Evolutionary conservation across 371 early-diverging fungal species (phyloP).

Genomic region (Apophysomyces trapeziformis): DNA sequence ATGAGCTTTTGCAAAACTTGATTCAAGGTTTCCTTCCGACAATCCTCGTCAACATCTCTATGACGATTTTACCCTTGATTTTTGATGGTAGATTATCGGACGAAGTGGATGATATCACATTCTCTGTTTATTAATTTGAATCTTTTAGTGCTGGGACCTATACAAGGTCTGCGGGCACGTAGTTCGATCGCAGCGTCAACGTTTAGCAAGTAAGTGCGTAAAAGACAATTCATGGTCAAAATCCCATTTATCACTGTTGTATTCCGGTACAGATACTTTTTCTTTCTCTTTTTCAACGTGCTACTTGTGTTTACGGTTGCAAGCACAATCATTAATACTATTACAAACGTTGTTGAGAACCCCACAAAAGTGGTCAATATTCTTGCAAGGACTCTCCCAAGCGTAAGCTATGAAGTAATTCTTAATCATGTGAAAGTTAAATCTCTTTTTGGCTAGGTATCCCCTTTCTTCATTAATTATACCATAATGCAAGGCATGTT

Average conservation of each 20-base stretch:
- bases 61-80: slow-evolving; percentile 66
- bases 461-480: slow-evolving; percentile 85
- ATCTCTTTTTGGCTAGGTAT: slow-evolving; percentile 38
- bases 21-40: slow-evolving; percentile 60
- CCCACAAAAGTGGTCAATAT: slow-evolving; percentile 62
- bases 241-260: not conserved
- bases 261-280: slow-evolving; percentile 69
- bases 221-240: not conserved
- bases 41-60: slow-evolving; percentile 53
- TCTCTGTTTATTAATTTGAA: not conserved
- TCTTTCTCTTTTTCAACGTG: slow-evolving; percentile 88
- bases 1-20: slow-evolving; percentile 38
- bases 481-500: slow-evolving; percentile 68
- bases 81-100: slow-evolving; percentile 44
- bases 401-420: slow-evolving; percentile 22
- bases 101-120: not conserved
- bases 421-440: not conserved
- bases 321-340: slow-evolving; percentile 64
- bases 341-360: slow-evolving; percentile 58
- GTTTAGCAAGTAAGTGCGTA: slow-evolving; percentile 44
- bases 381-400: slow-evolving; percentile 65
- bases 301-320: slow-evolving; percentile 85
- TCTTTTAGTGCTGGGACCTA: slow-evolving; percentile 24
- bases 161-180: slow-evolving; percentile 49
- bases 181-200: slow-evolving; percentile 51